Conservation (phyloP, 2,329 filamentous ascomycete genomes). For the Xylaria sp. region DNA sequence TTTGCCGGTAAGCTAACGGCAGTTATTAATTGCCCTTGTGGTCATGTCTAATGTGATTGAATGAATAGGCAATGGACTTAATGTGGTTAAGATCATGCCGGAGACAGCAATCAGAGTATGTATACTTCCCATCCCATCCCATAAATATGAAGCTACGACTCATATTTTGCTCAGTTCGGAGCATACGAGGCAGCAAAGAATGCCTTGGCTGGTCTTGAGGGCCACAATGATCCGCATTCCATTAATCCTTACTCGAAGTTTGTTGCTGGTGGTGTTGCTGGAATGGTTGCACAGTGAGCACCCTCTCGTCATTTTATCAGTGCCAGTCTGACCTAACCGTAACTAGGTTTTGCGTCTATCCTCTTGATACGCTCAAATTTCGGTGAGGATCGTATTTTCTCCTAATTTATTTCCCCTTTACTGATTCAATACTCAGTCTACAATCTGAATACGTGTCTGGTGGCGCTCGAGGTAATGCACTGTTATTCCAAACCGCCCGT, state of each 20-base stretch:
- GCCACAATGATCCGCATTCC: conserved; percentile 80
- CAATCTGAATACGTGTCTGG: conserved; percentile 94
- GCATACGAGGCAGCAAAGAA: conserved; percentile 96
- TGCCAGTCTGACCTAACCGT: conserved; percentile 39
- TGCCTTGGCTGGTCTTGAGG: conserved; percentile 84
- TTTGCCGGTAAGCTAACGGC: conserved; percentile 78
- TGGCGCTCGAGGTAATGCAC: conserved; percentile 81
- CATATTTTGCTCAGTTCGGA: conserved; percentile 71
- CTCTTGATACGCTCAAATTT: conserved; percentile 84
- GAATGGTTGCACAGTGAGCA: conserved; percentile 89
- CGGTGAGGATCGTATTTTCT: conserved; percentile 50
- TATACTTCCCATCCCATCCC: conserved; percentile 14
- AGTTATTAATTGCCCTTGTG: background rate
- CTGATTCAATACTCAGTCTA: conserved; percentile 70
- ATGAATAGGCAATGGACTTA: conserved; percentile 85
- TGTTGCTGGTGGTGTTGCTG: conserved; percentile 86
- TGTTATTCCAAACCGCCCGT: conserved; percentile 82
- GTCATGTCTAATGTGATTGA: conserved; percentile 26
- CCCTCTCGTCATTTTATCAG: conserved; percentile 18
- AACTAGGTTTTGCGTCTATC: conserved; percentile 86
- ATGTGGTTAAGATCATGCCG: conserved; percentile 97
- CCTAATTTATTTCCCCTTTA: conserved; percentile 11
- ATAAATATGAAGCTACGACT: conserved; percentile 24
- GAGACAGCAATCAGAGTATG: conserved; percentile 89
- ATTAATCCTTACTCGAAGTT: conserved; percentile 91